phyloP scores from a whole-genome alignment of 2,329 filamentous ascomycete genomes.

The Atkinsonella hypoxylon region DNA sequence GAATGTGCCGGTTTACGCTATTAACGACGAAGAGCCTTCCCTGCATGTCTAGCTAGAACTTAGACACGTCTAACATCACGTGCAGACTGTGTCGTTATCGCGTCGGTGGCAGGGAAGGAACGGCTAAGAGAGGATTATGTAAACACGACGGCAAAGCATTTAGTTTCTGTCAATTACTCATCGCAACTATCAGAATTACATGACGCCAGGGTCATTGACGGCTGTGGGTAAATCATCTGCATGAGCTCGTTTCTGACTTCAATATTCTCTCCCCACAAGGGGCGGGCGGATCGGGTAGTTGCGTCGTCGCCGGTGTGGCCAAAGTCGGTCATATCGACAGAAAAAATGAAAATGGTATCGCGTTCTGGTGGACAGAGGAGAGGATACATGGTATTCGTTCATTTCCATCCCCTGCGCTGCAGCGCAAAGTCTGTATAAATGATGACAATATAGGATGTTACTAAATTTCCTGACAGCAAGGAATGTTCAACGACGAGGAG shows the following conservation, averaged over 20 bases:
- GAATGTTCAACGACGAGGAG: not conserved
- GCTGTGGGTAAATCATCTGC: not conserved
- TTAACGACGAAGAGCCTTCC: too few relatives aligned
- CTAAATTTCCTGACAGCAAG: not conserved
- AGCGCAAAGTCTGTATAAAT: not conserved
- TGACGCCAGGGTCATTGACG: not conserved
- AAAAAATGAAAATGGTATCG: not conserved
- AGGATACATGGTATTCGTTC: constrained; percentile 1
- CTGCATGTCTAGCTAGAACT: too few relatives aligned
- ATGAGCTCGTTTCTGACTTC: constrained; percentile 4
- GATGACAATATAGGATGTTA: not conserved
- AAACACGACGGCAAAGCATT: too few relatives aligned
- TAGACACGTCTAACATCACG: not conserved
- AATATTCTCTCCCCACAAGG: constrained; percentile 5
- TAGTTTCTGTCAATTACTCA: not conserved
- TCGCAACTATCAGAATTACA: not conserved
- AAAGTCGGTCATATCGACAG: not conserved
- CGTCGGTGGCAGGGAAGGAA: not conserved
- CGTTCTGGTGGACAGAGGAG: not conserved
- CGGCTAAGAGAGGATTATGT: not conserved
- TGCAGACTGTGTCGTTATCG: not conserved
- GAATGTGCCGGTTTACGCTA: too few relatives aligned
- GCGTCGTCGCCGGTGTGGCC: not conserved
- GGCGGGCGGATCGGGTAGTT: not conserved
- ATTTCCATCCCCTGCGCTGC: not conserved